Evolutionary conservation across 1,284 basidiomycete species (phyloP).

Genomic region (Leccinum solheimii): DNA sequence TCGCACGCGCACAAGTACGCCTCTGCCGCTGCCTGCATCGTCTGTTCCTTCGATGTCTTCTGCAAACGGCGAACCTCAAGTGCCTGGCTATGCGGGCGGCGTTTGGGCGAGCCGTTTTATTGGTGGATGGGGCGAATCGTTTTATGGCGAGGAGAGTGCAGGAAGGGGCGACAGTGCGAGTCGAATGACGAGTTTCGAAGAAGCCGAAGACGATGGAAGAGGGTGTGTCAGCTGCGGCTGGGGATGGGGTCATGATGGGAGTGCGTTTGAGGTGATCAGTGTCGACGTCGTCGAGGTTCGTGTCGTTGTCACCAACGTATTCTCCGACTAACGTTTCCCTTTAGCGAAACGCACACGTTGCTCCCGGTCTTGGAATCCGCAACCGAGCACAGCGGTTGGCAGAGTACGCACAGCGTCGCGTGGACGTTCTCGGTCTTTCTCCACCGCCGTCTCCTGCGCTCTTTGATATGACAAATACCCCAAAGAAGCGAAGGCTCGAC

Average conservation of each 20-base stretch:
- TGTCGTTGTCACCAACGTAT: conserved; percentile 11
- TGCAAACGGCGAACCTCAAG: conserved; percentile 20
- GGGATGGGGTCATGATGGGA: conserved; percentile 75
- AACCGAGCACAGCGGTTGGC: conserved; percentile 64
- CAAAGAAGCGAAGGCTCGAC: conserved; percentile 25
- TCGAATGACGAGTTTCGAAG: conserved; percentile 36
- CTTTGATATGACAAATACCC: conserved; percentile 36
- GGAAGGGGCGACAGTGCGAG: conserved; percentile 26
- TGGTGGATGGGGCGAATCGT: conserved; percentile 48
- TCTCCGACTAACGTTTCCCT: conserved; percentile 7
- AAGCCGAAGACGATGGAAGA: conserved; percentile 63
- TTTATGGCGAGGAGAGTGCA: conserved; percentile 31
- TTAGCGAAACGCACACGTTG: conserved; percentile 49
- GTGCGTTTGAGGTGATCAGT: conserved; percentile 66
- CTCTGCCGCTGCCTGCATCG: conserved; percentile 24
- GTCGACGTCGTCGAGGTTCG: conserved; percentile 63
- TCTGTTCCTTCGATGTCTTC: conserved; percentile 29
- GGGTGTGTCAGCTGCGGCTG: conserved; percentile 64
- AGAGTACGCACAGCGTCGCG: conserved; percentile 64
- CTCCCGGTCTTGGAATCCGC: conserved; percentile 48
- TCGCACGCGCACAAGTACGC: conserved; percentile 34
- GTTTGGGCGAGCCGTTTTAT: conserved; percentile 50
- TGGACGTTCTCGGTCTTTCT: conserved; percentile 48
- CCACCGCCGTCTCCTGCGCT: conserved; percentile 31
- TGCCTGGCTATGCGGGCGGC: conserved; percentile 39